These are phyloP conservation scores for Daldinia loculata DNA, from an alignment of 495 filamentous ascomycete genomes.

Conservation along the genomic window DNA sequence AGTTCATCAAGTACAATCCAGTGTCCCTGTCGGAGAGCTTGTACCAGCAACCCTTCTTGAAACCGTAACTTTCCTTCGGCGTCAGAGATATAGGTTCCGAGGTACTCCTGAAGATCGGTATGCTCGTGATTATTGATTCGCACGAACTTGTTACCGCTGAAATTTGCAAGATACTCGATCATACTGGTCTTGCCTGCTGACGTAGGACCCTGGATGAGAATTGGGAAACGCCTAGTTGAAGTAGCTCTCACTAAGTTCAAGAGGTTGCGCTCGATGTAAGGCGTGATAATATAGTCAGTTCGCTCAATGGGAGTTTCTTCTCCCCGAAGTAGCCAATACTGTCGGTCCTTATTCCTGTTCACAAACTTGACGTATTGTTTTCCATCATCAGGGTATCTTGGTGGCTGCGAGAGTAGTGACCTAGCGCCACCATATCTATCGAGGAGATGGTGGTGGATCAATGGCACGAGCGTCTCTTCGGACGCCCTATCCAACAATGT, in stretches of 20 bases:
- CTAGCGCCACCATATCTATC: slow-evolving; percentile 69
- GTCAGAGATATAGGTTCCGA: slow-evolving; percentile 91
- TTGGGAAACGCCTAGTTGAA: slow-evolving; percentile 89
- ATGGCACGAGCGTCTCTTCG: slow-evolving; percentile 75
- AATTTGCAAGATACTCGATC: slow-evolving; percentile 96
- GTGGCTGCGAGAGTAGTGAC: slow-evolving; percentile 75
- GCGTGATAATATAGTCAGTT: slow-evolving; percentile 93
- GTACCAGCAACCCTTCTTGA: slow-evolving; percentile 93
- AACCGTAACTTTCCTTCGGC: slow-evolving; percentile 84
- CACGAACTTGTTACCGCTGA: slow-evolving; percentile 95
- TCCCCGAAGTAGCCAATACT: slow-evolving; percentile 92
- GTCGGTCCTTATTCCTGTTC: slow-evolving; percentile 66
- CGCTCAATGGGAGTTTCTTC: slow-evolving; percentile 70
- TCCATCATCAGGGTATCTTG: slow-evolving; percentile 77
- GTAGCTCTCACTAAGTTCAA: slow-evolving; percentile 92
- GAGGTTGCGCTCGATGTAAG: slow-evolving; percentile 92
- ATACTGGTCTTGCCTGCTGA: slow-evolving; percentile 98
- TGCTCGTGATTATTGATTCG: slow-evolving; percentile 99
- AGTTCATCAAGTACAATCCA: slow-evolving; percentile 99
- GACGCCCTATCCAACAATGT: slow-evolving; percentile 84
- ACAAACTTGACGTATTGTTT: slow-evolving; percentile 81
- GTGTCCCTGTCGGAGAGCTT: slow-evolving; percentile 88
- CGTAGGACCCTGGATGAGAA: slow-evolving; percentile 96
- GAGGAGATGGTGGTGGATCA: slow-evolving; percentile 84
- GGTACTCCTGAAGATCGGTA: slow-evolving; percentile 96